Conservation (phyloP, 345 rosid genomes). For the Theobroma cacao region DNA sequence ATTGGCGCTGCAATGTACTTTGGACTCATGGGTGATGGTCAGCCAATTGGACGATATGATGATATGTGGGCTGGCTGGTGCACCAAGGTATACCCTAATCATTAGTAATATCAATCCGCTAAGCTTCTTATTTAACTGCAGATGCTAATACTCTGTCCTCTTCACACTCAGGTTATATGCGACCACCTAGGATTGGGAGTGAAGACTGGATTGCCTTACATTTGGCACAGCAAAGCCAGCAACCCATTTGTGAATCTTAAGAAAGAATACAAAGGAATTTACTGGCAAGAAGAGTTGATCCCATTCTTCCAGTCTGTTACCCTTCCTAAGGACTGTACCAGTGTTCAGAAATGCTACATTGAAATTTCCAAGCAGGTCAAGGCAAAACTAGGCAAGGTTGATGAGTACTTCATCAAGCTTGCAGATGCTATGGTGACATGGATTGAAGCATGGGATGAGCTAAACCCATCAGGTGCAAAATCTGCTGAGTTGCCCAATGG, state of each 20-base stretch:
- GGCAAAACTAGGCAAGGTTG: constrained; percentile 65
- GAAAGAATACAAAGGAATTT: constrained; percentile 91
- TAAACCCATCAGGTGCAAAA: constrained; percentile 51
- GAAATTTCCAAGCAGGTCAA: constrained; percentile 79
- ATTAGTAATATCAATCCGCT: not conserved
- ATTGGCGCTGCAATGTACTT: constrained; percentile 92
- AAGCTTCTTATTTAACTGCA: not conserved
- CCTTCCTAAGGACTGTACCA: constrained; percentile 81
- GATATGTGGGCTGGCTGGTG: constrained; percentile 99
- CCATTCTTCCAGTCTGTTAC: constrained; percentile 76
- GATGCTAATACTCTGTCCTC: not conserved
- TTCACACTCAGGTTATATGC: constrained; percentile 55
- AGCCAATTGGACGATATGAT: constrained; percentile 82
- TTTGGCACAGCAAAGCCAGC: constrained; percentile 95
- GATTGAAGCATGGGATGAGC: constrained; percentile 94
- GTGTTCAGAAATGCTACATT: constrained; percentile 80
- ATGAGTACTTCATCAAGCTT: constrained; percentile 77
- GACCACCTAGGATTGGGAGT: constrained; percentile 86
- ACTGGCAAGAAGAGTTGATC: constrained; percentile 95
- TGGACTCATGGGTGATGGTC: constrained; percentile 91
- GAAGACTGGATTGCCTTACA: constrained; percentile 88
- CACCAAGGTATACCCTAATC: constrained; percentile 39
- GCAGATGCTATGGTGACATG: constrained; percentile 90
- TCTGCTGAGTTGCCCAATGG: constrained; percentile 21
- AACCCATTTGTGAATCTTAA: constrained; percentile 85